Percentiles rank a stretch among this genome's conserved stretches.
phyloP scores from a whole-genome alignment of 495 filamentous ascomycete species.

The Penicillium fimorum region DNA sequence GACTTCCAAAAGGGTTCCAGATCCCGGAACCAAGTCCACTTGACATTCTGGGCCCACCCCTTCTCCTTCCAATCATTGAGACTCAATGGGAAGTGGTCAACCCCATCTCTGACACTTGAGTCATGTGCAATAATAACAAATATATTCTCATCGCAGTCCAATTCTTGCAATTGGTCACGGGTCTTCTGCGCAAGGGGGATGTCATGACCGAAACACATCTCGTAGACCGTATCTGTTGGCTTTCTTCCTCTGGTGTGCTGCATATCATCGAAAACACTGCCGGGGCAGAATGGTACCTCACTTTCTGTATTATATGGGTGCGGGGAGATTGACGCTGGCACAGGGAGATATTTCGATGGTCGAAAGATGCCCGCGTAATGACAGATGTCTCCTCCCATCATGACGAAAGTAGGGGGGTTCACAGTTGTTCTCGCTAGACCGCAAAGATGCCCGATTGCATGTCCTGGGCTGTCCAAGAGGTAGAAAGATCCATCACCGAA shows the following conservation, averaged over 20 bases:
- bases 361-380: conserved; percentile 55
- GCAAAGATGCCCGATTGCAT: conserved; percentile 44
- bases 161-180: conserved; percentile 42
- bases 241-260: conserved; percentile 13
- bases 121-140: conserved; percentile 56
- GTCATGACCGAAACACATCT: neutral
- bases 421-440: conserved; percentile 40
- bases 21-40: conserved; percentile 2
- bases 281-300: conserved; percentile 6
- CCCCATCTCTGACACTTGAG: conserved; percentile 38
- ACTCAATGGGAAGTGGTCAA: conserved; percentile 51
- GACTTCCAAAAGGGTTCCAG: neutral
- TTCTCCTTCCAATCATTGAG: conserved; percentile 51
- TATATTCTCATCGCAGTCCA: conserved; percentile 52
- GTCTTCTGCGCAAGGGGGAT: conserved; percentile 27
- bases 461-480: conserved; percentile 45
- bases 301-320: neutral
- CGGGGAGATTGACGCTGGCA: conserved; percentile 15
- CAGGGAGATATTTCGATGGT: conserved; percentile 41
- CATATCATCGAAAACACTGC: neutral
- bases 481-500: conserved; percentile 49
- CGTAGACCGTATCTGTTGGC: conserved; percentile 18
- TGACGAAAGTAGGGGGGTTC: conserved; percentile 38
- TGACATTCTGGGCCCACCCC: conserved; percentile 34
- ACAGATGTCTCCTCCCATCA: conserved; percentile 49